These are phyloP conservation scores for Haematococcus lacustris DNA, from an alignment of 139 green algal genomes.

Conservation along the genomic window DNA sequence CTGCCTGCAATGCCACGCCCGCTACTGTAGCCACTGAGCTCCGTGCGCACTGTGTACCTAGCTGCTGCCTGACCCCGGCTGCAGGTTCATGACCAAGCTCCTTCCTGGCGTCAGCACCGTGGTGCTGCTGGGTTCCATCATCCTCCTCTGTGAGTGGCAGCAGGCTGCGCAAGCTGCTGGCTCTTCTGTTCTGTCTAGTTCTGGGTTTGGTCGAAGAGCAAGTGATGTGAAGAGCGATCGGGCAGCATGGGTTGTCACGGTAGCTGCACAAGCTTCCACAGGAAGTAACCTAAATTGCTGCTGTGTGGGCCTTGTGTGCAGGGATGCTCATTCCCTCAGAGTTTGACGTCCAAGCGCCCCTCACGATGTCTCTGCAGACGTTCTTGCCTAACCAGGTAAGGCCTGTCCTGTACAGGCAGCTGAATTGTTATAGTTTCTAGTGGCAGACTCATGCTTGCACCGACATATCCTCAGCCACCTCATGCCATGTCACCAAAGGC, in stretches of 20 bases:
- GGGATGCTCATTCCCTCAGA: background rate
- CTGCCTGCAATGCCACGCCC: too few species aligned
- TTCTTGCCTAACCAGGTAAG: conserved; percentile 2
- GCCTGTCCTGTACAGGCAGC: conserved; percentile 8
- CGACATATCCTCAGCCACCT: background rate
- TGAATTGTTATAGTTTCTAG: conserved; percentile 8
- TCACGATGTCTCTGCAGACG: background rate
- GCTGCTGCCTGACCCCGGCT: background rate
- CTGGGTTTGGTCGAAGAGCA: too few species aligned
- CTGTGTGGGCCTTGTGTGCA: too few species aligned
- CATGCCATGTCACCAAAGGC: too few species aligned
- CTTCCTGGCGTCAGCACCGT: background rate
- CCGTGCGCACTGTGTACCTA: too few species aligned
- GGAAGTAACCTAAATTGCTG: too few species aligned
- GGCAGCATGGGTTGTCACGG: too few species aligned
- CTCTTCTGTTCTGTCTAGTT: too few species aligned
- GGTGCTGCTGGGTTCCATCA: conserved; percentile 1
- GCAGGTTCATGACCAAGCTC: background rate
- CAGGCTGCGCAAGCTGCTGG: too few species aligned
- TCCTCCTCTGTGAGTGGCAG: background rate
- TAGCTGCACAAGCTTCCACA: too few species aligned
- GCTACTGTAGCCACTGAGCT: too few species aligned
- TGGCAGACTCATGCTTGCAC: background rate
- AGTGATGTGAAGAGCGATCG: too few species aligned
- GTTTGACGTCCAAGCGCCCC: background rate